Evolutionary conservation across 805 yeast genomes (phyloP).

Genomic region (Lipomyces anomalus): DNA sequence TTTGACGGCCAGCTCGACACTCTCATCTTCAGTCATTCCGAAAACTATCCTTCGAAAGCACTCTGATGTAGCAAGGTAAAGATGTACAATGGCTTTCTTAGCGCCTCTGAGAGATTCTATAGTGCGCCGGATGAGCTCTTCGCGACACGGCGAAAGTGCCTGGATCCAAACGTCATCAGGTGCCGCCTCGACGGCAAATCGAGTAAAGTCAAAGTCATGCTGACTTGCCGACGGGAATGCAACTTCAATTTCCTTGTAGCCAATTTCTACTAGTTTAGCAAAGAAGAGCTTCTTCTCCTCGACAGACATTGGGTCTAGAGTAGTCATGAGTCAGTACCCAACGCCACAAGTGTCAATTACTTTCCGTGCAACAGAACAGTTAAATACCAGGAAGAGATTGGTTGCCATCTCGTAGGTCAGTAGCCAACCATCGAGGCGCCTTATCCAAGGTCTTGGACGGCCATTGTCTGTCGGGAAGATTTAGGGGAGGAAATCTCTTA

Average conservation of each 20-base stretch:
- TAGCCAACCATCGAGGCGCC: constrained; percentile 78
- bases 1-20: constrained; percentile 55
- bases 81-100: constrained; percentile 67
- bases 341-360: not conserved
- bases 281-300: constrained; percentile 71
- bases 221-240: constrained; percentile 79
- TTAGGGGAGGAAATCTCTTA: constrained; percentile 47
- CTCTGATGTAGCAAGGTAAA: constrained; percentile 70
- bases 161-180: constrained; percentile 75
- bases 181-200: constrained; percentile 64
- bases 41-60: constrained; percentile 70
- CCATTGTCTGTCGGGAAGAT: constrained; percentile 65
- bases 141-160: constrained; percentile 71
- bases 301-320: constrained; percentile 63
- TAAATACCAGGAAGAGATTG: constrained; percentile 61
- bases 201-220: constrained; percentile 73
- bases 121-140: constrained; percentile 63
- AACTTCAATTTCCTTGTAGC: constrained; percentile 79
- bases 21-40: constrained; percentile 49
- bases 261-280: constrained; percentile 60
- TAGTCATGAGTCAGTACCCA: not conserved
- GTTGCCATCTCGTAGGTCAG: constrained; percentile 79
- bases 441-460: constrained; percentile 52
- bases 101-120: constrained; percentile 71
- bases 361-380: not conserved